Percentiles rank a stretch among this genome's conserved stretches.
phyloP scores from a whole-genome alignment of 768 basidiomycete genomes.

The Tricholoma terreum region DNA sequence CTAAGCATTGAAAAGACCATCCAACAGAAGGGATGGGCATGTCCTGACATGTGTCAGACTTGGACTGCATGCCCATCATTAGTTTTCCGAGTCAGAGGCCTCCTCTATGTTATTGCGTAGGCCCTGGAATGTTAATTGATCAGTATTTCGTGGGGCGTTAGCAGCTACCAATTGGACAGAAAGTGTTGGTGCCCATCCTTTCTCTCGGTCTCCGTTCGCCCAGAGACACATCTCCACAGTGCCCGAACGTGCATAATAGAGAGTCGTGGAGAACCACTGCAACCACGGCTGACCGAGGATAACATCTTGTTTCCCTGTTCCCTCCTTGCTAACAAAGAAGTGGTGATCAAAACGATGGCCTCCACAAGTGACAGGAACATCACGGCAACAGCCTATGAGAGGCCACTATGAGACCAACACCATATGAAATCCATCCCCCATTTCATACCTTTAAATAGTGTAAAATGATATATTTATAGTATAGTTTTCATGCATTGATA shows the following conservation, averaged over 20 bases:
- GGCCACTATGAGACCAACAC: too few species aligned
- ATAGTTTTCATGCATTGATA: too few species aligned
- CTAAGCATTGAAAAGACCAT: conserved; percentile 8
- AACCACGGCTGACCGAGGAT: conserved; percentile 24
- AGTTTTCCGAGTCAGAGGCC: conserved; percentile 9
- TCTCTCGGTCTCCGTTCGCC: conserved; percentile 11
- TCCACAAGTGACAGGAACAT: conserved; percentile 15
- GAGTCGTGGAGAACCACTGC: conserved; percentile 14
- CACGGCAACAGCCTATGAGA: conserved; percentile 13
- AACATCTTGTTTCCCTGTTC: conserved; percentile 9
- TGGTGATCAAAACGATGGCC: conserved; percentile 21
- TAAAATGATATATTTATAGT: too few species aligned
- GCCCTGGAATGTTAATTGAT: neutral
- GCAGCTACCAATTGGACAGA: conserved; percentile 2
- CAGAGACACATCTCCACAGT: conserved; percentile 14
- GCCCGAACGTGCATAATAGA: conserved; percentile 10
- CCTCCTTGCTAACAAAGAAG: too few species aligned
- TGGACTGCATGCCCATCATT: conserved; percentile 2
- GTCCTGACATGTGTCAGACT: conserved; percentile 1
- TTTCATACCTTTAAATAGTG: too few species aligned
- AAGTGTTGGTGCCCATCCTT: conserved; percentile 2
- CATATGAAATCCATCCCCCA: too few species aligned
- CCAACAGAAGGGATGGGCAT: conserved; percentile 12
- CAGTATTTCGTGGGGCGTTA: neutral
- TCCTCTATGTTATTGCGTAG: neutral